Evolutionary conservation across 2,329 filamentous ascomycete genomes (phyloP).

Genomic region (Fusarium cyanostomum): DNA sequence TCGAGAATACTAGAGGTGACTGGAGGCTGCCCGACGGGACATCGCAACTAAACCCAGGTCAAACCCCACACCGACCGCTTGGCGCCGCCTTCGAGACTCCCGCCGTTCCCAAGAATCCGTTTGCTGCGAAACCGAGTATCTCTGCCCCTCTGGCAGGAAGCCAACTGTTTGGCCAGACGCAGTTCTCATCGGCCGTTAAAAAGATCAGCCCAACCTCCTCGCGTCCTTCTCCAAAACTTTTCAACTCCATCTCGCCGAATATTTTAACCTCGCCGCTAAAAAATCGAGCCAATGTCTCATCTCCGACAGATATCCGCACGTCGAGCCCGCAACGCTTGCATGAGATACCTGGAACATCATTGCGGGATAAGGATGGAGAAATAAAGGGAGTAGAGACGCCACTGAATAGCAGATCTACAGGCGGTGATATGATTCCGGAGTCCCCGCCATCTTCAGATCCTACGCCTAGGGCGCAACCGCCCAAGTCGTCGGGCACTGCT

Average conservation of each 20-base stretch:
- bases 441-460: slow-evolving; percentile 46
- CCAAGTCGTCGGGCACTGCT: slow-evolving; percentile 35
- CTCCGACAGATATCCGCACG: slow-evolving; percentile 52
- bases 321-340: slow-evolving; percentile 54
- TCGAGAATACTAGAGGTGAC: slow-evolving; percentile 50
- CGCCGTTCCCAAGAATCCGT: slow-evolving; percentile 58
- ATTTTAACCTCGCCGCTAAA: slow-evolving; percentile 60
- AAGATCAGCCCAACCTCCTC: slow-evolving; percentile 65
- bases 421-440: slow-evolving; percentile 49
- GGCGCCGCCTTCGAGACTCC: slow-evolving; percentile 59
- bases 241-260: slow-evolving; percentile 59
- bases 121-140: slow-evolving; percentile 50
- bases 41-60: slow-evolving; percentile 46
- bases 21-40: slow-evolving; percentile 51
- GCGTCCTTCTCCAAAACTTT: slow-evolving; percentile 62
- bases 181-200: slow-evolving; percentile 62
- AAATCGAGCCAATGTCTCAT: slow-evolving; percentile 58
- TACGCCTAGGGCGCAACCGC: slow-evolving; percentile 33
- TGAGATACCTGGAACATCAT: slow-evolving; percentile 45
- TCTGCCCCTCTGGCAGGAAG: slow-evolving; percentile 52
- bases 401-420: slow-evolving; percentile 34
- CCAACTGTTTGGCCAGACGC: slow-evolving; percentile 66
- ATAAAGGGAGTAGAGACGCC: slow-evolving; percentile 41
- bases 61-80: slow-evolving; percentile 47
- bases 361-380: slow-evolving; percentile 31